Conservation (phyloP, 2,329 filamentous ascomycete genomes). For the Phyllosticta citribraziliensis region DNA sequence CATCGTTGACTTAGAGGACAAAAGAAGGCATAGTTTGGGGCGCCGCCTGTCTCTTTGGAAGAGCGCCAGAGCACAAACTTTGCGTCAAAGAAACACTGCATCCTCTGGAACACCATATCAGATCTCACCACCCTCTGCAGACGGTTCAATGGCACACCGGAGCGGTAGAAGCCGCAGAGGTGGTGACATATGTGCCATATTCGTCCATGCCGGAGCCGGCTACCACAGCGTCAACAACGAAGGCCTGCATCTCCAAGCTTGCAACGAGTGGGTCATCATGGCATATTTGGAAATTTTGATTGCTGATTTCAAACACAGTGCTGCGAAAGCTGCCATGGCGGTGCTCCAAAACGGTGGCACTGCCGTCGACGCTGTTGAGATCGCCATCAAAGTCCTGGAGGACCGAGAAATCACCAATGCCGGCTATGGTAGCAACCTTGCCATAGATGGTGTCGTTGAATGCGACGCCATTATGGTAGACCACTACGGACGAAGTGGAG, state of each 20-base stretch:
- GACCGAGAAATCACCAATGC: conserved; percentile 95
- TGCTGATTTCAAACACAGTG: conserved; percentile 41
- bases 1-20: background rate
- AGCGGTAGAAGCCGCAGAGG: background rate
- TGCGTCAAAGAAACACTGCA: background rate
- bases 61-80: background rate
- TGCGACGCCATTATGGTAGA: conserved; percentile 93
- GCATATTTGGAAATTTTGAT: background rate
- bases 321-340: conserved; percentile 73
- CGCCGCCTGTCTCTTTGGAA: conserved; percentile 5
- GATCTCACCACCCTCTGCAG: background rate
- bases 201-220: conserved; percentile 90
- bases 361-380: conserved; percentile 81
- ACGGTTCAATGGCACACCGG: background rate
- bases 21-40: background rate
- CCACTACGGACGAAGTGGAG: conserved; percentile 81
- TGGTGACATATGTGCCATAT: conserved; percentile 54
- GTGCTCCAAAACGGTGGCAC: conserved; percentile 68
- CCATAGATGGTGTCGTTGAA: conserved; percentile 83
- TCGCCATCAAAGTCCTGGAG: conserved; percentile 78
- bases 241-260: conserved; percentile 70
- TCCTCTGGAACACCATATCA: background rate
- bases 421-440: conserved; percentile 89
- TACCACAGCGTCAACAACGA: conserved; percentile 89
- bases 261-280: conserved; percentile 63